phyloP scores from a whole-genome alignment of 495 filamentous ascomycete genomes.

The Aspergillus bridgeri region DNA sequence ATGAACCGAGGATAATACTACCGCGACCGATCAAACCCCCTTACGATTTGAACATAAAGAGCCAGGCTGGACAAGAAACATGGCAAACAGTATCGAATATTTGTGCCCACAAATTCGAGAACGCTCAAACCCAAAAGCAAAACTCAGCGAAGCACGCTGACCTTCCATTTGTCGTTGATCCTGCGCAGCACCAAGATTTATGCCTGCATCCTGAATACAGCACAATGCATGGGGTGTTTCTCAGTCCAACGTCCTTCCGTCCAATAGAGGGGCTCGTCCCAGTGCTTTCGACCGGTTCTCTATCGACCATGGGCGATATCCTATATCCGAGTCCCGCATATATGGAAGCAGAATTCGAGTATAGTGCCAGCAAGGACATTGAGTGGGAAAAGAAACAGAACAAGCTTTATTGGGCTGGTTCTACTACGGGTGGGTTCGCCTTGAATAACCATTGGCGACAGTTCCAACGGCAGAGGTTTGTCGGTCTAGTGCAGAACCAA shows the following conservation, averaged over 20 bases:
- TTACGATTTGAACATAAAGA: background rate
- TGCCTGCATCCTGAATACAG: slow-evolving; percentile 11
- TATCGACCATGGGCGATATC: slow-evolving; percentile 11
- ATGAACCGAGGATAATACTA: slow-evolving; percentile 9
- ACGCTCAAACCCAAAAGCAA: background rate
- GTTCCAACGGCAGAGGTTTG: slow-evolving; percentile 49
- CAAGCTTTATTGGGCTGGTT: slow-evolving; percentile 49
- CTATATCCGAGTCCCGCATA: slow-evolving; percentile 11
- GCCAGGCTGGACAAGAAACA: background rate
- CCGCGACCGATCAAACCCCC: background rate
- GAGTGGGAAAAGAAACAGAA: slow-evolving; percentile 40
- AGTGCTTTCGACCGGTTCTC: slow-evolving; percentile 8
- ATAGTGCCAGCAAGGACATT: slow-evolving; percentile 32
- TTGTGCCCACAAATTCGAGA: background rate
- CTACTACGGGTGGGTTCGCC: slow-evolving; percentile 44
- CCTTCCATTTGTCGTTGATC: slow-evolving; percentile 9
- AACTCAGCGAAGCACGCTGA: background rate
- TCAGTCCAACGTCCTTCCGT: slow-evolving; percentile 9
- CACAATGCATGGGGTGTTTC: slow-evolving; percentile 5
- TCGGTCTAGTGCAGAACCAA: slow-evolving; percentile 24
- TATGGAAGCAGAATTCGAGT: slow-evolving; percentile 15
- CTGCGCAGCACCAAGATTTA: background rate
- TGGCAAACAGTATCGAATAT: slow-evolving; percentile 8
- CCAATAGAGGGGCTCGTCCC: slow-evolving; percentile 5
- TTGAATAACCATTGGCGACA: slow-evolving; percentile 29